These are phyloP conservation scores for Cladorrhinum sp. DNA, from an alignment of 2,329 filamentous ascomycete genomes.

Conservation along the genomic window DNA sequence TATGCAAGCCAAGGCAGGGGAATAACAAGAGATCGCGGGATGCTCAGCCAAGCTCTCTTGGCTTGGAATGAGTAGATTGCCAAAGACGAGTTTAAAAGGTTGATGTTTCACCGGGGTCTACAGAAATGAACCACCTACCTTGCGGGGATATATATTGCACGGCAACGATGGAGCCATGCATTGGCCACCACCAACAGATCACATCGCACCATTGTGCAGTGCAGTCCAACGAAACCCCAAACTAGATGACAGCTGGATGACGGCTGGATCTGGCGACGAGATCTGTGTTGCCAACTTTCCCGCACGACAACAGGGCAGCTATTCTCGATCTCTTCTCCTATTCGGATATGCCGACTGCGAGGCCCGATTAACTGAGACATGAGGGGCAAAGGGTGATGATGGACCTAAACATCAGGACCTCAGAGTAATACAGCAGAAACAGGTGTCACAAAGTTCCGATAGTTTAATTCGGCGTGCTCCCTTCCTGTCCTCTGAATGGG, in stretches of 20 bases:
- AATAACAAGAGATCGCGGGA: not conserved
- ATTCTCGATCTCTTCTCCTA: too few relatives aligned
- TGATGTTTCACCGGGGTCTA: not conserved
- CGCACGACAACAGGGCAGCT: too few relatives aligned
- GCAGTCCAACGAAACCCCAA: not conserved
- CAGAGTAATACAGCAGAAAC: not conserved
- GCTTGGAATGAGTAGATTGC: not conserved
- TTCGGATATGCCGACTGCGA: too few relatives aligned
- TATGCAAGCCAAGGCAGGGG: slow-evolving; percentile 6
- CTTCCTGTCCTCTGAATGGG: not conserved
- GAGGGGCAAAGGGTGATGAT: not conserved
- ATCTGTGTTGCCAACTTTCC: not conserved
- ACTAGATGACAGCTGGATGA: not conserved
- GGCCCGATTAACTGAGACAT: not conserved
- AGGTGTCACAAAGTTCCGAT: not conserved
- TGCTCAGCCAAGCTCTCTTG: not conserved
- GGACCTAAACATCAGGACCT: not conserved
- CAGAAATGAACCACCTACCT: not conserved
- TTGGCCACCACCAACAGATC: not conserved
- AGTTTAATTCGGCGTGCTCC: not conserved
- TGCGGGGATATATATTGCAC: not conserved
- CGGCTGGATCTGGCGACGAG: not conserved
- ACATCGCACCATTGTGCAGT: not conserved
- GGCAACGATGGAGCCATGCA: not conserved
- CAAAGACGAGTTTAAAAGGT: not conserved